Base-by-base conservation (phyloP, 805 yeast genomes). In the Metschnikowia shivogae region DNA sequence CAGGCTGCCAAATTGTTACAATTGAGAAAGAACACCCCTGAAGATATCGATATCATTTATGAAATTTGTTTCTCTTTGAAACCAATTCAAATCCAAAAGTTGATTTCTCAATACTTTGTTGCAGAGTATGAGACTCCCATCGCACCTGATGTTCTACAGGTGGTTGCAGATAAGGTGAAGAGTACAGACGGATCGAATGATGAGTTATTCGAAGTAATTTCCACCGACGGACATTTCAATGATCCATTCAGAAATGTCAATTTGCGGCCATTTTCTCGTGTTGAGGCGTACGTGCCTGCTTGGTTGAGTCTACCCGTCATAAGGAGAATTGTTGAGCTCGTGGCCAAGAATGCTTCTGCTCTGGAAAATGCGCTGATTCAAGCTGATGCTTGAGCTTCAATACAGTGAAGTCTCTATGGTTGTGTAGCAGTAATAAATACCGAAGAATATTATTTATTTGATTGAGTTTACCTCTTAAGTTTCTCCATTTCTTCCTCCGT, bases 71-170 rank as follows among this genome's bases (percentile, higher is more conserved):
- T 90, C 73, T 84, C 92, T 11, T 77, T 93, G 70, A 86, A 85
- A 59, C 97, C 99, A 22, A 81, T 86, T n/a, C 99, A 93, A 73
- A 83, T 93, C 56, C 98, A 93, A 71, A 88, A 88, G 66, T 73
- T 93, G 62, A 83, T 93, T 53, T 77, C 92, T 12, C 95, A 87
- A 62, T 93, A 95, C 62, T 82, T 81, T 51, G 86, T 85, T 52
- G 96, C 97, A 8, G 98, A 92, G 61, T 93, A 92, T 62, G 99
- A 93, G 70, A 79, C 89, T 2, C 97, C 98, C 36, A 83, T 92
- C 49, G 82, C 92, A 12, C 83, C 87, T 34, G 85, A 81, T 44
- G 89, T 90, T 43, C 75, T 88, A 52, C 81, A 83, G 56, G 82
- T 81, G 29, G 87, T 92, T 46, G 95, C 97, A 13, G 86, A 84